These are phyloP conservation scores for Fusarium citri DNA, from an alignment of 2,329 filamentous ascomycete species.

Conservation along the genomic window DNA sequence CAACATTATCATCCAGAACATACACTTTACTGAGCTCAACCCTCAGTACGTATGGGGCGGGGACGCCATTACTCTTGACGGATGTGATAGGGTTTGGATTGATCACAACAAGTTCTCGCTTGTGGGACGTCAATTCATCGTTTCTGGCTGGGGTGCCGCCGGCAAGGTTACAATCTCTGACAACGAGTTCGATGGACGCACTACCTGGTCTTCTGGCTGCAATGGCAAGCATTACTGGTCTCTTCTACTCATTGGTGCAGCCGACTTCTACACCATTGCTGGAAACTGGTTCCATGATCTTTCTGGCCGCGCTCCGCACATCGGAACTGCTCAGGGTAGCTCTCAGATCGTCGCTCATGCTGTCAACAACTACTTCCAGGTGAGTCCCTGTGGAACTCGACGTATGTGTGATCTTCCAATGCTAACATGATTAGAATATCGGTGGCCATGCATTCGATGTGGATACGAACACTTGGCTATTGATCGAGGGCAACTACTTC, in stretches of 20 bases:
- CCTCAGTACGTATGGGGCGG: too few species aligned
- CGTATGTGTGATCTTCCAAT: too few species aligned
- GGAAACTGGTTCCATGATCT: conserved; percentile 70
- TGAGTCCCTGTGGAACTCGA: not conserved
- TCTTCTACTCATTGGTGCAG: conserved; percentile 62
- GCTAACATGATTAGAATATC: conserved; percentile 50
- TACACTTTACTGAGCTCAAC: too few species aligned
- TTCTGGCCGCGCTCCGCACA: conserved; percentile 66
- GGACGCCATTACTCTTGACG: conserved; percentile 54
- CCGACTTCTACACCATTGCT: conserved; percentile 59
- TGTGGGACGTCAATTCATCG: conserved; percentile 69
- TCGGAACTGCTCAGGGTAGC: conserved; percentile 54
- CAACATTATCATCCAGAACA: conserved; percentile 50
- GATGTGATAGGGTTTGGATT: conserved; percentile 59
- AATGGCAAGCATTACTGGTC: conserved; percentile 70
- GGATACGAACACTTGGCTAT: conserved; percentile 55
- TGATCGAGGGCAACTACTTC: conserved; percentile 69
- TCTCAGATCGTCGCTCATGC: conserved; percentile 64
- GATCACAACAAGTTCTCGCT: conserved; percentile 66
- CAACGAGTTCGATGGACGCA: conserved; percentile 66
- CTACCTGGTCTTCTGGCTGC: conserved; percentile 66
- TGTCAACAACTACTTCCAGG: conserved; percentile 69
- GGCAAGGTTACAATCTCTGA: conserved; percentile 69
- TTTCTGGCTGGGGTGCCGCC: conserved; percentile 63
- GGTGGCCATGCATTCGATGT: conserved; percentile 67